phyloP scores from a whole-genome alignment of 1,284 basidiomycete genomes.

The Austroboletus novae-zelandiae region DNA sequence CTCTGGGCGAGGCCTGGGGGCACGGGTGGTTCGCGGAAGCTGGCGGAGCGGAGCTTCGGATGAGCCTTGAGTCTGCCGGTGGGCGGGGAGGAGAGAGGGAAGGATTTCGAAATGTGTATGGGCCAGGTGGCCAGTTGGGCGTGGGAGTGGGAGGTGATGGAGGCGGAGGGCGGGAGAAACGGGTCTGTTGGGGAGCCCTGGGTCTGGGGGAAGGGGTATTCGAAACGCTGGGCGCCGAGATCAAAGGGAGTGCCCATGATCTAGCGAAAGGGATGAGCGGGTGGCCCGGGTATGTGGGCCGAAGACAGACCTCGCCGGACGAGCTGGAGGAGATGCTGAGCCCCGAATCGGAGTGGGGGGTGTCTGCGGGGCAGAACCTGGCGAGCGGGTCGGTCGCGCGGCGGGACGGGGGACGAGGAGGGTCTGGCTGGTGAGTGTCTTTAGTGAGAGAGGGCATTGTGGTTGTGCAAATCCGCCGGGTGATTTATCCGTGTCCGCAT shows the following conservation, averaged over 20 bases:
- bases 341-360: constrained; percentile 30
- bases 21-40: constrained; percentile 29
- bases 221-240: constrained; percentile 32
- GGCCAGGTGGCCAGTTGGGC: constrained; percentile 27
- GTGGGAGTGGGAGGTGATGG: constrained; percentile 25
- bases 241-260: constrained; percentile 35
- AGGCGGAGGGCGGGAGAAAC: constrained; percentile 20
- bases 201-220: constrained; percentile 33
- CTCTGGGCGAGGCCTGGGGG: constrained; percentile 31
- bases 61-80: constrained; percentile 27
- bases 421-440: constrained; percentile 16
- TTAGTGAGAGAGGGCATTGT: constrained; percentile 21
- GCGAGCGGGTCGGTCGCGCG: not conserved
- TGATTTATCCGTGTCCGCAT: too few relatives aligned
- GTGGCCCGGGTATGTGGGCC: constrained; percentile 1
- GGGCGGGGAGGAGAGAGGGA: constrained; percentile 28
- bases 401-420: not conserved
- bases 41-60: constrained; percentile 29
- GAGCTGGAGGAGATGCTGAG: constrained; percentile 31
- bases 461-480: constrained; percentile 9
- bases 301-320: constrained; percentile 30
- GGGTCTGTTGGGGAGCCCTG: constrained; percentile 29
- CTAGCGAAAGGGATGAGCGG: constrained; percentile 10
- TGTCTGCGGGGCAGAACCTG: constrained; percentile 8
- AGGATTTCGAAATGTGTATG: constrained; percentile 29